These are phyloP conservation scores for Cutaneotrichosporon sp. DNA, from an alignment of 1,284 basidiomycete genomes.

Conservation along the genomic window DNA sequence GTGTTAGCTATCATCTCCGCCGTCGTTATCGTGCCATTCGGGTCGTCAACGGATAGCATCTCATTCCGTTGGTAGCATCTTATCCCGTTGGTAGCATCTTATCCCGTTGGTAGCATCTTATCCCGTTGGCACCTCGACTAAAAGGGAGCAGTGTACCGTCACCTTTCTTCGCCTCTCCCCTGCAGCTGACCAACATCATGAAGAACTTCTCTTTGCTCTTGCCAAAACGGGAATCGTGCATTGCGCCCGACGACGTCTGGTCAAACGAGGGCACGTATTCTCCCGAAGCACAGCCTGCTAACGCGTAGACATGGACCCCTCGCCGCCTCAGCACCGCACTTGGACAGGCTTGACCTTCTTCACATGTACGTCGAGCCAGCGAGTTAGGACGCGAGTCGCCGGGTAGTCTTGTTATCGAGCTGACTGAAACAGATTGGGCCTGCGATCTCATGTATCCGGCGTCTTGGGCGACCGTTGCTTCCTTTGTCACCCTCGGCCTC, in stretches of 20 bases:
- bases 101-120: too few relatives aligned
- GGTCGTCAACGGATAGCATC: too few relatives aligned
- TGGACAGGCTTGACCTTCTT: conserved; percentile 42
- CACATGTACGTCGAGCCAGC: conserved; percentile 7
- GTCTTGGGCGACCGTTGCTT: conserved; percentile 35
- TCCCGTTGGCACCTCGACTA: too few relatives aligned
- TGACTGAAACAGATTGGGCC: conserved; percentile 30
- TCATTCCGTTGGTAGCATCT: too few relatives aligned
- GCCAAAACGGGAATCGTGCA: conserved; percentile 38
- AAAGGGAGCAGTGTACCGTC: too few relatives aligned
- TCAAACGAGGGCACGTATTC: conserved; percentile 33
- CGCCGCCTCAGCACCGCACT: conserved; percentile 28
- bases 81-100: too few relatives aligned
- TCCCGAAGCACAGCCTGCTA: not conserved
- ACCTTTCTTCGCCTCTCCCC: not conserved
- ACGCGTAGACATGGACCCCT: conserved; percentile 37
- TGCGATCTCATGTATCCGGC: conserved; percentile 38
- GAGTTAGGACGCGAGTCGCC: not conserved
- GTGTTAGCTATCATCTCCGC: too few relatives aligned
- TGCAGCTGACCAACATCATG: not conserved
- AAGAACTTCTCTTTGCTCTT: conserved; percentile 14
- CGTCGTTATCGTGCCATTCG: too few relatives aligned
- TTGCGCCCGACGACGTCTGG: conserved; percentile 40
- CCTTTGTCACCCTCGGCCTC: conserved; percentile 34
- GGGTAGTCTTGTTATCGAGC: not conserved